Base-by-base conservation (phyloP, 331 rosid species). In the Stylosanthes scabra region DNA sequence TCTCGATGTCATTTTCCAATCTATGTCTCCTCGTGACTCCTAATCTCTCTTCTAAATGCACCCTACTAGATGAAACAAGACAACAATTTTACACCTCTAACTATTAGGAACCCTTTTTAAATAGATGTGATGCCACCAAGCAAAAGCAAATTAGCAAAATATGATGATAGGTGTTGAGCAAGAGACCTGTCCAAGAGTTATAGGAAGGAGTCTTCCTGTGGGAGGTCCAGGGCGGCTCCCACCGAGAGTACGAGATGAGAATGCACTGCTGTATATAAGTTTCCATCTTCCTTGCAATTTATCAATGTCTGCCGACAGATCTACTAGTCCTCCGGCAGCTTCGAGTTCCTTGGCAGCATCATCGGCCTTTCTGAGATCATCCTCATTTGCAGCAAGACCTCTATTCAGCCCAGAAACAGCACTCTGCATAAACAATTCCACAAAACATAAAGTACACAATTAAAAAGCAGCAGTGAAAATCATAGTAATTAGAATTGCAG, bases 171-270 rank as follows among this genome's bases (percentile, higher is more conserved):
- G 45, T 16, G 45, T 6, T 49, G 15, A 7, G 49, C 54, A 80
- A 49, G 81, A 55, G 71, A 93, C 99, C 99, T 91, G 97, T 75
- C 97, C 93, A 51, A 94, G 97, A 71, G 93, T 88, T 66, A 94
- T 81, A 25, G 99, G 99, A 81, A 94, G 97, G 47, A 94, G 87
- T 66, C 97, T 91, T 87, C 97, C 81, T 0, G 74, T 81, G 81
- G 97, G 97, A 81, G 90, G 99, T 58, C 97, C 97, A 59, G 99
- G 99, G 42, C 99, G 97, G 78, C 97, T 89, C 42, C 99, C 97
- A 12, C 97, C 99, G 0, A 89, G 83, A 13, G 99, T 90, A 2
- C 90, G 92, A 60, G 97, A 84, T 2, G 99, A 91, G 81, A 90
- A 94, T 28, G 96, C 96, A 59, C 99, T 94, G 86, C 97, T 94